These are phyloP conservation scores for Encephalitozoon hellem DNA, from an alignment of 371 early-diverging fungal species.

Conservation along the genomic window DNA sequence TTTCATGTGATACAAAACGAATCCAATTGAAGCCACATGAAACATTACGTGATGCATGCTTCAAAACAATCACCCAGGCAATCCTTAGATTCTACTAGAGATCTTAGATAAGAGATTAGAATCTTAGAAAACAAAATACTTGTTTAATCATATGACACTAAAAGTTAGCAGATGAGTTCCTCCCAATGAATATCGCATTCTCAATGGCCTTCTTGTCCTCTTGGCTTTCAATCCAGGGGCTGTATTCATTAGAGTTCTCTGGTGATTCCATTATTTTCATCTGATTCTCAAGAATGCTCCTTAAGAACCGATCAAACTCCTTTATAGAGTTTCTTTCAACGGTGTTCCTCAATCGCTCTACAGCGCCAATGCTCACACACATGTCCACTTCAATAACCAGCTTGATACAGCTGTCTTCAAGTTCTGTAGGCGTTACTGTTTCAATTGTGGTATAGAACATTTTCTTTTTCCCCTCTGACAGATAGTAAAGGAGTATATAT, in stretches of 20 bases:
- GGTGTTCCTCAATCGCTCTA: not conserved
- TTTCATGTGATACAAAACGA: not conserved
- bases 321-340: not conserved
- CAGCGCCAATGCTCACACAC: not conserved
- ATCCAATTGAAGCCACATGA: not conserved
- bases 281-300: not conserved
- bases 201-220: not conserved
- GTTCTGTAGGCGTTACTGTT: not conserved
- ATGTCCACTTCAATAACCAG: constrained; percentile 2
- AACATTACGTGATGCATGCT: not conserved
- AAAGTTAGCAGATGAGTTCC: not conserved
- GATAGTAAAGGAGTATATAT: not conserved
- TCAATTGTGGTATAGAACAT: not conserved
- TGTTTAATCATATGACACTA: not conserved
- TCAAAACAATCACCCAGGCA: not conserved
- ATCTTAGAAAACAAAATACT: not conserved
- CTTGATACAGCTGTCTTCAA: not conserved
- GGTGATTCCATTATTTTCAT: not conserved
- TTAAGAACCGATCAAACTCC: not conserved
- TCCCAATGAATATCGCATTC: constrained; percentile 1
- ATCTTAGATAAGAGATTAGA: not conserved
- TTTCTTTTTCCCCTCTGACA: not conserved
- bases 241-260: not conserved
- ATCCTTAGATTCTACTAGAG: not conserved
- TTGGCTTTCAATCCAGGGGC: not conserved